A percentile compares a stretch with the other conserved stretches of the same genome.
phyloP scores from a whole-genome alignment of 192 early-diverging fungal species.

The Mycoemilia scoparia region DNA sequence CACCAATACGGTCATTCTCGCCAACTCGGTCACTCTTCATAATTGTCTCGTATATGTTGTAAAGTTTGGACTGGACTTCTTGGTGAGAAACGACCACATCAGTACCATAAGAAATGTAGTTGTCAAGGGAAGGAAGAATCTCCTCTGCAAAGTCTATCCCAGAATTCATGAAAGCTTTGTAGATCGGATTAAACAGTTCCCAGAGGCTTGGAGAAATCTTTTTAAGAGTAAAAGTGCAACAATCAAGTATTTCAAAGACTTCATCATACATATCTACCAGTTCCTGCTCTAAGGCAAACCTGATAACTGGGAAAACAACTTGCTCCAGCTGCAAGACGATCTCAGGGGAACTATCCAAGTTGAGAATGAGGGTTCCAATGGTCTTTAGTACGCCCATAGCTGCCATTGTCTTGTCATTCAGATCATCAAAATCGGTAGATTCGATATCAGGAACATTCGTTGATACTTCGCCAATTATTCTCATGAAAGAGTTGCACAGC shows the following conservation, averaged over 20 bases:
- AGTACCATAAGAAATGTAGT: slow-evolving; percentile 76
- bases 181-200: slow-evolving; percentile 61
- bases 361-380: slow-evolving; percentile 67
- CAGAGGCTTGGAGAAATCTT: slow-evolving; percentile 67
- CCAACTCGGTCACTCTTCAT: slow-evolving; percentile 58
- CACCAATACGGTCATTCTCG: slow-evolving; percentile 64
- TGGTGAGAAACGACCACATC: slow-evolving; percentile 48
- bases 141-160: slow-evolving; percentile 78
- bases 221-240: slow-evolving; percentile 69
- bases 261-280: slow-evolving; percentile 64
- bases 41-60: slow-evolving; percentile 72
- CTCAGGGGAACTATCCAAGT: slow-evolving; percentile 65
- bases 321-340: slow-evolving; percentile 66
- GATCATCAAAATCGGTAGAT: slow-evolving; percentile 37
- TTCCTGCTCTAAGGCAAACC: slow-evolving; percentile 55
- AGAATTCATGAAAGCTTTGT: slow-evolving; percentile 59
- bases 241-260: slow-evolving; percentile 77
- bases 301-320: slow-evolving; percentile 56
- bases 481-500: slow-evolving; percentile 71
- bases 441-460: slow-evolving; percentile 18
- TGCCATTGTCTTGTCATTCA: slow-evolving; percentile 72
- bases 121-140: slow-evolving; percentile 79
- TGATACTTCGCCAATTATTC: slow-evolving; percentile 59
- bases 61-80: slow-evolving; percentile 51
- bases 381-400: slow-evolving; percentile 82